These are phyloP conservation scores for Osmanthus fragrans DNA, from an alignment of 257 asterid species.

Conservation along the genomic window DNA sequence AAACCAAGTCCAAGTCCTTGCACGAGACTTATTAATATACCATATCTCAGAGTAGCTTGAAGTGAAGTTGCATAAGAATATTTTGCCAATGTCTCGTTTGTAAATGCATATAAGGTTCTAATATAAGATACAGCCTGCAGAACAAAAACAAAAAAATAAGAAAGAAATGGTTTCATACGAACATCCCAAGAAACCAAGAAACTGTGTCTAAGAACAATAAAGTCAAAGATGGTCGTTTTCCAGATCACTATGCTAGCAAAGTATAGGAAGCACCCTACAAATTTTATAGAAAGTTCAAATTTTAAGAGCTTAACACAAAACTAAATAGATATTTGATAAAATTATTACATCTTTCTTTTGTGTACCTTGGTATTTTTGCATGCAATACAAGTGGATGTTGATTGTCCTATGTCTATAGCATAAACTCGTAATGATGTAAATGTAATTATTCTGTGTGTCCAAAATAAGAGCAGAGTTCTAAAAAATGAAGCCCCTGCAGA, in stretches of 20 bases:
- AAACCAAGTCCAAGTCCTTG: slow-evolving; percentile 99
- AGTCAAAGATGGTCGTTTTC: not conserved
- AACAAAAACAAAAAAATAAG: not conserved
- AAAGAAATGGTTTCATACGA: not conserved
- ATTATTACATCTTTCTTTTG: not conserved
- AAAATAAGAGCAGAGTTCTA: not conserved
- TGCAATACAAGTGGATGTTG: not conserved
- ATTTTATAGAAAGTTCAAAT: slow-evolving; percentile 1
- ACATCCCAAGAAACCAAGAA: slow-evolving; percentile 17
- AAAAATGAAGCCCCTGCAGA: not conserved
- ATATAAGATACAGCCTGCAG: slow-evolving; percentile 93
- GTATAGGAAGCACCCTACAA: not conserved
- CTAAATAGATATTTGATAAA: not conserved
- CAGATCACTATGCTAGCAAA: not conserved
- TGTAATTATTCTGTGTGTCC: not conserved
- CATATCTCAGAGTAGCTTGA: slow-evolving; percentile 98
- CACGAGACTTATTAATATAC: slow-evolving; percentile 97
- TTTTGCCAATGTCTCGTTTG: slow-evolving; percentile 96
- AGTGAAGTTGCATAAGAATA: slow-evolving; percentile 97
- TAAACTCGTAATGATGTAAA: not conserved
- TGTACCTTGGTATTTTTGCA: not conserved
- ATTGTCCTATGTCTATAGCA: not conserved
- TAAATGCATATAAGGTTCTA: slow-evolving; percentile 87
- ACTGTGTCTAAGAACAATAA: slow-evolving; percentile 14
- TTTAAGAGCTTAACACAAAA: not conserved